Evolutionary conservation across 108 stramenopile genomes (phyloP).

Genomic region (Cyclostephanos tholiformis): DNA sequence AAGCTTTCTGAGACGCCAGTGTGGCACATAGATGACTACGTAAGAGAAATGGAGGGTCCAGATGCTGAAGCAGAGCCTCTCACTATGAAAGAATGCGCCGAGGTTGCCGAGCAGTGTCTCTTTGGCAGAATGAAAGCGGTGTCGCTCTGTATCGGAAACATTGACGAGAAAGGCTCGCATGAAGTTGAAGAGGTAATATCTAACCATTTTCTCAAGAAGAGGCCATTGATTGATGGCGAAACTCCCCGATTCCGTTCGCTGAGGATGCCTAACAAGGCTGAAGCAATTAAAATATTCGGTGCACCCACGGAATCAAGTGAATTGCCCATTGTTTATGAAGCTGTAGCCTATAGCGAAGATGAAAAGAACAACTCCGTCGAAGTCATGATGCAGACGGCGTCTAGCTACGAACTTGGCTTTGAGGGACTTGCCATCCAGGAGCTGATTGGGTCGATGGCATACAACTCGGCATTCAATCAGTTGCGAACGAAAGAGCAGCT

Average conservation of each 20-base stretch:
- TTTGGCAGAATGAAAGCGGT: slow-evolving; percentile 66
- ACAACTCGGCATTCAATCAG: slow-evolving; percentile 85
- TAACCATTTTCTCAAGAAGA: slow-evolving; percentile 53
- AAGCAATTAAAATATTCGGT: slow-evolving; percentile 76
- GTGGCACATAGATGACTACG: slow-evolving; percentile 80
- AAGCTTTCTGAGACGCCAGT: slow-evolving; percentile 76
- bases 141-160: slow-evolving; percentile 85
- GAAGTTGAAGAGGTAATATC: slow-evolving; percentile 63
- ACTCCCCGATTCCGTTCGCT: slow-evolving; percentile 74
- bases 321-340: slow-evolving; percentile 71
- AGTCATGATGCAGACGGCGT: slow-evolving; percentile 72
- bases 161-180: slow-evolving; percentile 68
- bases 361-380: slow-evolving; percentile 88
- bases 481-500: slow-evolving; percentile 87
- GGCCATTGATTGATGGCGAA: slow-evolving; percentile 64
- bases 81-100: slow-evolving; percentile 84
- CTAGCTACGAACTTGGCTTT: slow-evolving; percentile 66
- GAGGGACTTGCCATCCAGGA: slow-evolving; percentile 80
- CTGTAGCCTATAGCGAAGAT: slow-evolving; percentile 64
- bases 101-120: slow-evolving; percentile 66
- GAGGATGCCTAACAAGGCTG: slow-evolving; percentile 72
- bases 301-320: slow-evolving; percentile 28
- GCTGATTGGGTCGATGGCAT: slow-evolving; percentile 78
- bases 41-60: slow-evolving; percentile 80
- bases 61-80: slow-evolving; percentile 68